Evolutionary conservation across 768 basidiomycete genomes (phyloP).

Genomic region (Suillus cothurnatus): DNA sequence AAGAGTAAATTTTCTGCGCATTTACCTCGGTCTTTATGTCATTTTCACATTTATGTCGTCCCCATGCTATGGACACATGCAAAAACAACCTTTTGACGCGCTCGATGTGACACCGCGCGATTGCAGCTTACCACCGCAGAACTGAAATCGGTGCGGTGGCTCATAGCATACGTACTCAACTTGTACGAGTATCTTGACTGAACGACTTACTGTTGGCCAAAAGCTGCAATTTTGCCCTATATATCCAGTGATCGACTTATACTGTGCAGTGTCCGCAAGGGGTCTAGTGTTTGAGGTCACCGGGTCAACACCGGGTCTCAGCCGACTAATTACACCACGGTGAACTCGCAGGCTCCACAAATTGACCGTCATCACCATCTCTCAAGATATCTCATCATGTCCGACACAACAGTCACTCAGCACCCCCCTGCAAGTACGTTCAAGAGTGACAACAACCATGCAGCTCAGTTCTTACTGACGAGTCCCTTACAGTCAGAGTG

Average conservation of each 20-base stretch:
- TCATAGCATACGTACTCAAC: neutral
- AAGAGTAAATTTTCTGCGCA: constrained; percentile 57
- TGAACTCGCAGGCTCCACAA: neutral
- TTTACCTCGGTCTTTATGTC: constrained; percentile 31
- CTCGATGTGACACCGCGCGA: constrained; percentile 9
- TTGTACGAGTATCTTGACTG: neutral
- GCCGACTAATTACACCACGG: neutral
- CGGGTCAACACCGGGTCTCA: too few species aligned
- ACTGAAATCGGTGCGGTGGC: neutral
- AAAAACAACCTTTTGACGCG: constrained; percentile 28
- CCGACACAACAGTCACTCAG: constrained; percentile 32
- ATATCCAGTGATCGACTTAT: neutral
- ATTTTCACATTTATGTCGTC: constrained; percentile 29
- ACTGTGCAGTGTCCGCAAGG: neutral
- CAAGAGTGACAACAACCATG: neutral
- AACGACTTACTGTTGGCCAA: neutral
- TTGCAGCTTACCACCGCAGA: neutral
- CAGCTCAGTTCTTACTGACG: neutral
- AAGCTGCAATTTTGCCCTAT: neutral
- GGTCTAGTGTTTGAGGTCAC: constrained; percentile 5
- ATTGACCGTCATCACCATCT: neutral
- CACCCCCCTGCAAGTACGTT: constrained; percentile 54
- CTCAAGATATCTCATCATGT: constrained; percentile 24
- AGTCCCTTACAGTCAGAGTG: constrained; percentile 37
- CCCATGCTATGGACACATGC: constrained; percentile 34